Evolutionary conservation across 2,329 filamentous ascomycete species (phyloP), one percentile per base, ranked within the genome.

Genomic region (Penicillium thymicola): DNA sequence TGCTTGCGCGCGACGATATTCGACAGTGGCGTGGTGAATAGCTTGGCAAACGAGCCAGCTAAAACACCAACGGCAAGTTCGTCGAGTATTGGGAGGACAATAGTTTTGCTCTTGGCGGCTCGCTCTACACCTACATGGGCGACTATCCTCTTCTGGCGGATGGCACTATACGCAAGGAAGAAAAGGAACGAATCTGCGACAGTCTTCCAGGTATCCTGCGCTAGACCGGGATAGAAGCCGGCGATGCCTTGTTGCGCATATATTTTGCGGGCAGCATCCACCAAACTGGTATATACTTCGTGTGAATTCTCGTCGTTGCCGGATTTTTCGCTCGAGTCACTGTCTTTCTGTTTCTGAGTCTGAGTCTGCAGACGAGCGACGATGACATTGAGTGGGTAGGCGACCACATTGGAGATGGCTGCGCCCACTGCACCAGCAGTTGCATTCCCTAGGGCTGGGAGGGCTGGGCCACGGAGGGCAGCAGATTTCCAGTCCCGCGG

Each of bases 1-100:
- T 96, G 90, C 73, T 91, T 90, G 45, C 90, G 79, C 1, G 90
- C 90, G 4, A 95, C 89, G 27, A 96, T 85, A 65, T 92, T 94
- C 47, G 89, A 84, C 25, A 95, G 81, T 0, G 92, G 92, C 6
- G 89, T 91, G 0, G 90, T 94, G 62, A 91, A 83, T 47, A 89
- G 76, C 68, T 89, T 89, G 1, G 89, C 85, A 62, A 88, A 84
- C 0, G 89, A 88, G 7, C 91, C 90, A 0, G 92, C 89, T 0
- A 88, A 70, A 16, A 75, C 63, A 7, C 90, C 90, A 13, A 93
- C 82, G 8, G 82, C 81, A 34, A 96, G 80, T 72, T 96, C 90
- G 66, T 92, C 88, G 23, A 88, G 57, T 1, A 87, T 80, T 3
- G 83, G 82, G 1, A 94, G 76, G 18, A 71, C 64, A 1, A 66